A percentile compares a stretch with the other conserved stretches of the same genome.
Conservation (phyloP, 768 basidiomycete species). For the Lactarius vividus region DNA sequence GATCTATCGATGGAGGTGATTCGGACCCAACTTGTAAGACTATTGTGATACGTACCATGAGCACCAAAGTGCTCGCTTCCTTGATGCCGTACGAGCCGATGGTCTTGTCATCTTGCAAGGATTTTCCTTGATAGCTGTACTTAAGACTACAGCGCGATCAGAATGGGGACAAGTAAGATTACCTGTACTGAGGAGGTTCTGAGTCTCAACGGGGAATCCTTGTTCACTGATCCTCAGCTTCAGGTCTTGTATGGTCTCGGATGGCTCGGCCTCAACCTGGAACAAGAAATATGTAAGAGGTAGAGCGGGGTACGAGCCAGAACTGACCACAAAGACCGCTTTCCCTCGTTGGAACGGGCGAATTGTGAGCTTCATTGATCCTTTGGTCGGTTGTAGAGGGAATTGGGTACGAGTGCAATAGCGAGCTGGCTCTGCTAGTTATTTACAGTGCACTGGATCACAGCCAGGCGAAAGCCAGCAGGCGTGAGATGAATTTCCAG, state of each 20-base stretch:
- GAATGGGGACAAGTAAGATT: slow-evolving; percentile 27
- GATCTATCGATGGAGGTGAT: slow-evolving; percentile 40
- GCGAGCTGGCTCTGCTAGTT: background rate
- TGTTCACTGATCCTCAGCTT: slow-evolving; percentile 84
- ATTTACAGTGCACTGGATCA: background rate
- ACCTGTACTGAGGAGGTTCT: slow-evolving; percentile 97
- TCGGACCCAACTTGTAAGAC: slow-evolving; percentile 62
- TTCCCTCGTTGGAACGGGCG: slow-evolving; percentile 80
- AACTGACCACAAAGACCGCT: slow-evolving; percentile 75
- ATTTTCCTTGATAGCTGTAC: slow-evolving; percentile 62
- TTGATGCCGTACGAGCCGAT: slow-evolving; percentile 88
- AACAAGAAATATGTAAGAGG: background rate
- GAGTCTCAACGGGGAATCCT: slow-evolving; percentile 65
- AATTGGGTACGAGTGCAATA: background rate
- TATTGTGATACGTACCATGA: slow-evolving; percentile 66
- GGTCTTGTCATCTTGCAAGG: slow-evolving; percentile 82
- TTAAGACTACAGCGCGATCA: slow-evolving; percentile 16
- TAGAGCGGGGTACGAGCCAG: background rate
- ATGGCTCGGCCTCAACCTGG: slow-evolving; percentile 73
- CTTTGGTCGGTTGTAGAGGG: background rate
- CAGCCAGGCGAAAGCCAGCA: background rate
- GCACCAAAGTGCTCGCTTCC: slow-evolving; percentile 95
- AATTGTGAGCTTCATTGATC: slow-evolving; percentile 83
- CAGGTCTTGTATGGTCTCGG: slow-evolving; percentile 71
- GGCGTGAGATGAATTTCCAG: background rate